phyloP scores from a whole-genome alignment of 2,329 filamentous ascomycete genomes.

The Truncatella angustata region DNA sequence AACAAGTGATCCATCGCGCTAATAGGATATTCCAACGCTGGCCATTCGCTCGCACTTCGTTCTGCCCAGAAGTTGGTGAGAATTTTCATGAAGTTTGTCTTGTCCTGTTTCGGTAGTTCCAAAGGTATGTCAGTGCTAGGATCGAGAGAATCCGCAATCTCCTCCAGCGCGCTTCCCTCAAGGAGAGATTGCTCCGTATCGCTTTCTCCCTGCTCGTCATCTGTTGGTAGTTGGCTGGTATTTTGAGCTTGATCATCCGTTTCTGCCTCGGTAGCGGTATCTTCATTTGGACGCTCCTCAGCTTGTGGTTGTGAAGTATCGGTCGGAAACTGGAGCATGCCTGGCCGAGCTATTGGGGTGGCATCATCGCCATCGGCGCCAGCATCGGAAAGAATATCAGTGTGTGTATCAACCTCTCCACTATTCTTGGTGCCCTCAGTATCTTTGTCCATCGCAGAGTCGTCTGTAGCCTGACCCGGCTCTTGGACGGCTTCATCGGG shows the following conservation, averaged over 20 bases:
- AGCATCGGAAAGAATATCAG: not conserved
- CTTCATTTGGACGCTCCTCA: slow-evolving; percentile 27
- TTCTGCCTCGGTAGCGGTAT: slow-evolving; percentile 39
- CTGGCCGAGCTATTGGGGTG: not conserved
- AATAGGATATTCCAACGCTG: slow-evolving; percentile 87
- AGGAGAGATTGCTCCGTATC: slow-evolving; percentile 69
- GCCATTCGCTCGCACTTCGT: slow-evolving; percentile 92
- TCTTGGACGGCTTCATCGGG: slow-evolving; percentile 91
- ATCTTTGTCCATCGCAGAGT: slow-evolving; percentile 38
- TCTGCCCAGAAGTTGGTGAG: slow-evolving; percentile 98
- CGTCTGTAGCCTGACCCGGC: slow-evolving; percentile 64
- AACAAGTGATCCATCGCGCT: slow-evolving; percentile 90
- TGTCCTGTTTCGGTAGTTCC: slow-evolving; percentile 88
- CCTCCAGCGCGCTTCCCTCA: slow-evolving; percentile 66
- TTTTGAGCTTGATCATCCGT: slow-evolving; percentile 42
- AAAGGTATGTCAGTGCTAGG: slow-evolving; percentile 59
- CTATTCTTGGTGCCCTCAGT: slow-evolving; percentile 8
- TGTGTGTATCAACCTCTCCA: not conserved
- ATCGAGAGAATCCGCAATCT: slow-evolving; percentile 62
- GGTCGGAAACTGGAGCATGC: not conserved
- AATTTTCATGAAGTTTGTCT: slow-evolving; percentile 91
- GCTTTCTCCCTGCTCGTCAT: slow-evolving; percentile 66
- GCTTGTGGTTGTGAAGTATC: slow-evolving; percentile 18
- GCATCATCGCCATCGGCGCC: not conserved
- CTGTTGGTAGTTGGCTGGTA: slow-evolving; percentile 60